These are phyloP conservation scores for Diospyros lotus DNA, from an alignment of 148 eudicot species.

Conservation along the genomic window DNA sequence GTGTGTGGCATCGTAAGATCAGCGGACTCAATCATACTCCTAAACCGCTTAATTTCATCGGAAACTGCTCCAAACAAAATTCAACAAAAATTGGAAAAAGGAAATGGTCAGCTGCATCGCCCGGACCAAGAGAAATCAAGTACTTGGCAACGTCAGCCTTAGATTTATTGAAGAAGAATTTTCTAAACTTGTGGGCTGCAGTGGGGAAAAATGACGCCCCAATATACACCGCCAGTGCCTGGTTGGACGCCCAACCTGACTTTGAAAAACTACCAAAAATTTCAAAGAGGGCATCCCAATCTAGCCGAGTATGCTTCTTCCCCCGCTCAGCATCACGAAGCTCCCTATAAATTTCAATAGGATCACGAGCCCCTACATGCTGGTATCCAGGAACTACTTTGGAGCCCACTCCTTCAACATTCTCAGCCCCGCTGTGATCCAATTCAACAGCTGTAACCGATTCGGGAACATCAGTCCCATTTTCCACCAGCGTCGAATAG, in stretches of 20 bases:
- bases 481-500: constrained; percentile 19
- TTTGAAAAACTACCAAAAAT: constrained; percentile 45
- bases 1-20: constrained; percentile 90
- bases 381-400: constrained; percentile 15
- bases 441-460: neutral
- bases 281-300: constrained; percentile 43
- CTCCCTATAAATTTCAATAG: constrained; percentile 60
- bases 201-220: constrained; percentile 83
- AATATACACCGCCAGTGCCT: constrained; percentile 82
- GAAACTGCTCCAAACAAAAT: constrained; percentile 72
- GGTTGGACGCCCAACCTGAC: constrained; percentile 86
- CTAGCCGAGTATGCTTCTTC: constrained; percentile 25
- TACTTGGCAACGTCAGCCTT: constrained; percentile 44
- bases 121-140: constrained; percentile 67
- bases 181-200: constrained; percentile 53
- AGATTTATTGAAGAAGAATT: constrained; percentile 44
- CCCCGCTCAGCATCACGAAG: constrained; percentile 35
- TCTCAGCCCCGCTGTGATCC: neutral
- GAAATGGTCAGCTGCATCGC: constrained; percentile 61
- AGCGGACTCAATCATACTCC: constrained; percentile 70
- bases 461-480: constrained; percentile 1
- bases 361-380: constrained; percentile 47
- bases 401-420: neutral
- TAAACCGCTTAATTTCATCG: constrained; percentile 71
- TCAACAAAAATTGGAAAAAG: constrained; percentile 90